Base-by-base conservation (phyloP, 805 yeast genomes). In the Zygotorulaspora danielsina region DNA sequence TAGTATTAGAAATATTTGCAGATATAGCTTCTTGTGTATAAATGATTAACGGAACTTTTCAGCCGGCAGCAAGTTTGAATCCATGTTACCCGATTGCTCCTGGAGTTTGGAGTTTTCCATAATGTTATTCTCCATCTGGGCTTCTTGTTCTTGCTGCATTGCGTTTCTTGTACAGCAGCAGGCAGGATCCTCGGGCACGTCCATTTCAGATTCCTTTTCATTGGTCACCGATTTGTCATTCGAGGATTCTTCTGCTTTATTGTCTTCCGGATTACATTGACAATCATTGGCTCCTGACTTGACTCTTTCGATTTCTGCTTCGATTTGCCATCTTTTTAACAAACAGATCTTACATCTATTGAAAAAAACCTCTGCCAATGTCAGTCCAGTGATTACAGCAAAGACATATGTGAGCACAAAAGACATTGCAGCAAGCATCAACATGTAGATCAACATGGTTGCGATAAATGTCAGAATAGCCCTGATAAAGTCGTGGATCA, bases 381-480 rank as follows among this genome's bases (percentile, higher is more conserved):
- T 72, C 43, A 81, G 64, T 8, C 94, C 94, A 12, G 79, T 51
- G 12, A 80, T 75, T 20, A 81, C 79, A 2, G 85, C 90, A 62
- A 84, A 84, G 59, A 84, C 80, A 49, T 84, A 84, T 0, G 77
- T 63, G 32, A 81, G 49, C 6, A 81, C 72, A 55, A 69, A 83
- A 28, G 82, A 69, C 94, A 84, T 84, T 5, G 83, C 82, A 11
- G 79, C 88, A 64, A 84, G 70, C 94, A 84, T 84, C 51, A 84
- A 62, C 24, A 81, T 81, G 55, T 79, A 84, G 9, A 83, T 80
- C 34, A 84, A 55, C 70, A 82, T 67, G 15, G 84, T 81, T 2
- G 84, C 75, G 12, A 76, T 56, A 46, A 84, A 78, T 8, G 79
- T 71, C 17, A 84, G 48, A 0, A 71, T 24, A 12, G 80, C 61